These are phyloP conservation scores for Diospyros lotus DNA, from an alignment of 148 eudicot genomes.

Conservation along the genomic window DNA sequence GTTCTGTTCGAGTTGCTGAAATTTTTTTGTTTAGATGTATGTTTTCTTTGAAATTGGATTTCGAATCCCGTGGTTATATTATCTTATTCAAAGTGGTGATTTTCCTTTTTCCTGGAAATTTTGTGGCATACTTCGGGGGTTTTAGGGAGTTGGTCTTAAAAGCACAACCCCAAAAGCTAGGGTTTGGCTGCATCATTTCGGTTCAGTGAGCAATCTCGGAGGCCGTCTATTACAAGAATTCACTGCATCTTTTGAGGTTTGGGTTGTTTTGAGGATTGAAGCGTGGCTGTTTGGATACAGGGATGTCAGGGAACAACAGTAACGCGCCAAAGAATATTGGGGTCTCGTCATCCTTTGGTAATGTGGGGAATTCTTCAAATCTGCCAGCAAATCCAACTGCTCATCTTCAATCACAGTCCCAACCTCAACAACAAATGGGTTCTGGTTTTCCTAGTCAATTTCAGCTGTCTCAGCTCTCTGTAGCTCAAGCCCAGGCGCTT, in stretches of 20 bases:
- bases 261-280: conserved; percentile 10
- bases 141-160: too few relatives aligned
- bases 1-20: too few relatives aligned
- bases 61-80: too few relatives aligned
- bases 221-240: too few relatives aligned
- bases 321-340: conserved; percentile 50
- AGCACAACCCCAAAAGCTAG: too few relatives aligned
- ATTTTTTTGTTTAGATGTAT: too few relatives aligned
- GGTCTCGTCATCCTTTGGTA: conserved; percentile 60
- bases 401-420: conserved; percentile 40
- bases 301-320: conserved; percentile 67
- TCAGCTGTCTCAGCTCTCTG: conserved; percentile 49
- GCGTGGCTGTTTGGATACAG: conserved; percentile 9
- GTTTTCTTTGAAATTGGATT: too few relatives aligned
- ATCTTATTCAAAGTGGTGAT: too few relatives aligned
- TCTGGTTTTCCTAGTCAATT: conserved; percentile 52
- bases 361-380: conserved; percentile 49
- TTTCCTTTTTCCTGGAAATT: too few relatives aligned
- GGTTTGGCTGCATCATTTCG: too few relatives aligned
- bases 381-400: conserved; percentile 48
- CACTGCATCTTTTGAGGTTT: conserved; percentile 3
- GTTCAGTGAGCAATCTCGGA: too few relatives aligned
- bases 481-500: conserved; percentile 53
- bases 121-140: too few relatives aligned
- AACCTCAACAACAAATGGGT: conserved; percentile 52